Evolutionary conservation across 495 filamentous ascomycete genomes (phyloP), one percentile per base, ranked within the genome.

Genomic region (Echria macrotheca): DNA sequence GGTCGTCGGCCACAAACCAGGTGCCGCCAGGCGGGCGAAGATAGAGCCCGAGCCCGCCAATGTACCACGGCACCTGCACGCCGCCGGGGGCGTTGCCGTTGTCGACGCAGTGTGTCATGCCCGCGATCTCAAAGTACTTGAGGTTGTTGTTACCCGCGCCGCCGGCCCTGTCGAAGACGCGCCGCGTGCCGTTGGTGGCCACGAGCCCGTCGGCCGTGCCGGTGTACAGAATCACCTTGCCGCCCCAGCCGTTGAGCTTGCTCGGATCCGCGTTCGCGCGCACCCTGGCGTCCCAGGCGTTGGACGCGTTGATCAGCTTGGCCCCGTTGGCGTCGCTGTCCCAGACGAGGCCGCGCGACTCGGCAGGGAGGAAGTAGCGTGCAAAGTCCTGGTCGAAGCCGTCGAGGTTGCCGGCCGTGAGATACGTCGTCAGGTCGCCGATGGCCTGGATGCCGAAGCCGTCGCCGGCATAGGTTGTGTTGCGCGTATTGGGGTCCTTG

Each of bases 161-260:
- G 19, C 39, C 39, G n/a, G 39, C 39, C 3, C 23, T 6, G 11
- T 42, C 22, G 19, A 42, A 42, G 4, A 22, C 39, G 6, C 39
- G 39, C 6, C 39, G 39, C 18, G 39, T 42, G 6, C 39, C 39
- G 18, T 2, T 18, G 2, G 39, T 24, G 5, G 39, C 23, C 2
- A 42, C 39, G 11, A 12, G n/a, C 2, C 39, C 39, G 22, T 42
- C 39, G 19, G 39, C 39, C 11, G 39, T 42, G 18, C 39, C 39
- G 3, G 39, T 42, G 39, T 42, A 42, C 18, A 42, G 18, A 12
- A 42, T 42, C 19, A 17, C 18, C 22, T 42, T 42, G 39, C 39
- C 39, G 18, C 18, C n/a, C 19, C 11, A 12, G 2, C 19, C 22
- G 39, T n/a, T 23, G 19, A 42, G 39, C 3, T 11, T 2, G 5